Evolutionary conservation across 352 stramenopile species (phyloP), one percentile per base, ranked within the genome.

Genomic region (Globisporangium mamillatum): DNA sequence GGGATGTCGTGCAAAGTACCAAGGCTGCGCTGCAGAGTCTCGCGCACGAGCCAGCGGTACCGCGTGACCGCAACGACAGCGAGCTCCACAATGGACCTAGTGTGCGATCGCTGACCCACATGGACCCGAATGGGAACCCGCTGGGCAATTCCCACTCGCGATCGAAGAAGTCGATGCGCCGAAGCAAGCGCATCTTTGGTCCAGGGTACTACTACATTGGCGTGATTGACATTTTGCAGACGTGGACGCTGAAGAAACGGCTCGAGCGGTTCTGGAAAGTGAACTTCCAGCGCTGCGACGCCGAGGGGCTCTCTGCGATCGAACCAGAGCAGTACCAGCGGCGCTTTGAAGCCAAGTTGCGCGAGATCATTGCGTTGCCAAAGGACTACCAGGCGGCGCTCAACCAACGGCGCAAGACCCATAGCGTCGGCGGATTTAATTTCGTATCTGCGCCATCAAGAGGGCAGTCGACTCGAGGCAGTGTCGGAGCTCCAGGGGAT

Each of bases 221-320:
- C 14, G 79, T 97, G 34, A 97, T 97, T 64, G 91, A 97, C 71
- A 97, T 97, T 54, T 57, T 97, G 48, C 91, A 97, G 74, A 90
- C 86, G 55, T 97, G 87, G 87, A 96, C 86, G 34, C 75, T 89
- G 16, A 69, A 93, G 60, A 97, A 97, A 64, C 70, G 76, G 27
- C 55, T 92, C 5, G 91, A 97, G 75, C 77, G 87, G 22, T 94
- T 93, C 64, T 90, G 77, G 65, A 97, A 97, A 66, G 88, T 93
- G 8, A 63, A 84, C 20, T 59, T 97, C 10, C 79, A 88, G 64
- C 81, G 81, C 7, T 80, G 81, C 46, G 88, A 95, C 59, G 69
- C 76, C 9, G 78, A 94, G 3, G 90, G 90, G 0, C 66, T 97
- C n/a, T 95, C 86, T 8, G 90, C 90, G 4, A 95, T 97, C 57